Percentiles rank a stretch among this genome's conserved stretches.
Evolutionary conservation across 441 rosid species (phyloP).

Genomic region (Geranium incanum): DNA sequence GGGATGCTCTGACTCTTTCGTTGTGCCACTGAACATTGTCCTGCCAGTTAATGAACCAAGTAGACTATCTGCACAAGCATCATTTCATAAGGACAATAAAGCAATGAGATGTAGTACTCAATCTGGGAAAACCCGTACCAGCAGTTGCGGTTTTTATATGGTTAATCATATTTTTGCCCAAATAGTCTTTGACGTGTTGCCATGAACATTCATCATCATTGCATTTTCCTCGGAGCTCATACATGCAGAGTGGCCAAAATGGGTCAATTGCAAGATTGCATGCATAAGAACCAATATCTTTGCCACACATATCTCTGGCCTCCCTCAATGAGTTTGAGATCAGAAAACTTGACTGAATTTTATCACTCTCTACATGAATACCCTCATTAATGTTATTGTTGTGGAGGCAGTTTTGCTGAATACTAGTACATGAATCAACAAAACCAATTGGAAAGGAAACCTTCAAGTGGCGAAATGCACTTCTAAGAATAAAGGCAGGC

Average conservation of each 20-base stretch:
- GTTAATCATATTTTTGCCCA: slow-evolving; percentile 28
- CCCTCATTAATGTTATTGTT: slow-evolving; percentile 18
- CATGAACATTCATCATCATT: slow-evolving; percentile 85
- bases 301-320: slow-evolving; percentile 20
- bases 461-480: slow-evolving; percentile 54
- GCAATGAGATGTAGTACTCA: slow-evolving; percentile 23
- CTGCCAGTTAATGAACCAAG: slow-evolving; percentile 29
- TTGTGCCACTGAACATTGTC: slow-evolving; percentile 25
- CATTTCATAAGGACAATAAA: slow-evolving; percentile 17
- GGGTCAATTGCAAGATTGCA: slow-evolving; percentile 57
- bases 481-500: slow-evolving; percentile 43
- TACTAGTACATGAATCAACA: slow-evolving; percentile 24
- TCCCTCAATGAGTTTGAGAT: slow-evolving; percentile 29
- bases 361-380: slow-evolving; percentile 29
- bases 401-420: slow-evolving; percentile 25
- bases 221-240: slow-evolving; percentile 95
- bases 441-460: slow-evolving; percentile 23
- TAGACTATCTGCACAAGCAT: slow-evolving; percentile 46
- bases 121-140: slow-evolving; percentile 31
- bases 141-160: slow-evolving; percentile 34
- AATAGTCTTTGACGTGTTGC: slow-evolving; percentile 73
- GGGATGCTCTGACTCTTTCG: slow-evolving; percentile 27
- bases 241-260: slow-evolving; percentile 81
- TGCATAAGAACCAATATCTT: slow-evolving; percentile 43
- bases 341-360: slow-evolving; percentile 23